Conservation (phyloP, 2,329 filamentous ascomycete species). For the Stagonosporopsis cucurbitacearum region DNA sequence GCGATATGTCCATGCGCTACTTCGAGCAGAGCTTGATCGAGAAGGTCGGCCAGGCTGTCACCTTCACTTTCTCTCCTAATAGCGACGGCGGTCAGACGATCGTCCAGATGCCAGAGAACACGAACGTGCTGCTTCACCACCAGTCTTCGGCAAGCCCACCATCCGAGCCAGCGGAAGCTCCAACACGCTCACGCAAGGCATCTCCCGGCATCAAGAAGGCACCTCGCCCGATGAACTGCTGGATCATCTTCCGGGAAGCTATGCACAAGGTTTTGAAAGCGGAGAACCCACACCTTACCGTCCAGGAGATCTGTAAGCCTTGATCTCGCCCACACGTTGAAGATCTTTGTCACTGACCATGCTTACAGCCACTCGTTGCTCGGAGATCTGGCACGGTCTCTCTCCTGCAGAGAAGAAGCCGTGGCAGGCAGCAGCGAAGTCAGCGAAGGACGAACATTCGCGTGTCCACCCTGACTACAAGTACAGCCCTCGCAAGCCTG, state of each 20-base stretch:
- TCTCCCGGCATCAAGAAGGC: slow-evolving; percentile 21
- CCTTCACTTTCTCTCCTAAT: slow-evolving; percentile 7
- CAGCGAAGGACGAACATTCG: slow-evolving; percentile 28
- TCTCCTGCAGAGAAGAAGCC: slow-evolving; percentile 21
- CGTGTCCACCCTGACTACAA: slow-evolving; percentile 35
- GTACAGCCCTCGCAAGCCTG: slow-evolving; percentile 36
- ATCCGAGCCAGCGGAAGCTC: neutral
- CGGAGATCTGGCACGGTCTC: slow-evolving; percentile 27
- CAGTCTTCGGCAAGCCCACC: neutral
- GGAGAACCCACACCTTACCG: slow-evolving; percentile 24
- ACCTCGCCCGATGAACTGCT: slow-evolving; percentile 40
- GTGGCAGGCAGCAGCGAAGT: slow-evolving; percentile 26
- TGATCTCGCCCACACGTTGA: neutral
- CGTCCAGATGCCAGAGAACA: slow-evolving; percentile 18
- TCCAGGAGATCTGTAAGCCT: slow-evolving; percentile 36
- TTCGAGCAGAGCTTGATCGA: slow-evolving; percentile 12
- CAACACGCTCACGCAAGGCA: neutral
- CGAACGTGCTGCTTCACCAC: neutral
- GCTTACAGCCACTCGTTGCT: slow-evolving; percentile 25
- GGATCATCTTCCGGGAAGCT: slow-evolving; percentile 32
- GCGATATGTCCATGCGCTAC: slow-evolving; percentile 13
- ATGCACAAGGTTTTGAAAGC: slow-evolving; percentile 29
- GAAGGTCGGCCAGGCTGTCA: slow-evolving; percentile 10
- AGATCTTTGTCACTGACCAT: slow-evolving; percentile 7
- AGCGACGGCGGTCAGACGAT: slow-evolving; percentile 15